phyloP scores from a whole-genome alignment of 495 filamentous ascomycete genomes.

The Hypoxylon lienhwacheense region DNA sequence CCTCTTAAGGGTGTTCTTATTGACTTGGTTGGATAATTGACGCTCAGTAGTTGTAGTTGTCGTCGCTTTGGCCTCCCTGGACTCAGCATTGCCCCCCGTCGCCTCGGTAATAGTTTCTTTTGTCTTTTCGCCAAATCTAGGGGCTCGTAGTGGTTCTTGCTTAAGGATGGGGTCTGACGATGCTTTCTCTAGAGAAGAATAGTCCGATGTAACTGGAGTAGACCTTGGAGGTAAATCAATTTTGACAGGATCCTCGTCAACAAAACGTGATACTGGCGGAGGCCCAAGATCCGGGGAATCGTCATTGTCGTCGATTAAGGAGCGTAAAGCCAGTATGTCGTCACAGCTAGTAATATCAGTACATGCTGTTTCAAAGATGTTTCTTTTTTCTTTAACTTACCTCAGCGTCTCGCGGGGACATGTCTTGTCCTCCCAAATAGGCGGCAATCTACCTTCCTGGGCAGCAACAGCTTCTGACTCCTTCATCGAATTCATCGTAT shows the following conservation, averaged over 20 bases:
- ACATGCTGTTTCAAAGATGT: background rate
- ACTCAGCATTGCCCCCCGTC: slow-evolving; percentile 4
- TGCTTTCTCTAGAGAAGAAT: slow-evolving; percentile 22
- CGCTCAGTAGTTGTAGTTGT: slow-evolving; percentile 7
- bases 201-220: slow-evolving; percentile 18
- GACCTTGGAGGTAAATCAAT: slow-evolving; percentile 45
- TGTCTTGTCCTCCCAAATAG: slow-evolving; percentile 80
- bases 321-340: slow-evolving; percentile 53
- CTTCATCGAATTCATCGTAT: slow-evolving; percentile 46
- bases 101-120: slow-evolving; percentile 11
- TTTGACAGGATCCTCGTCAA: slow-evolving; percentile 64
- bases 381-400: slow-evolving; percentile 50
- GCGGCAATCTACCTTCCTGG: slow-evolving; percentile 70
- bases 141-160: slow-evolving; percentile 18
- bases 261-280: slow-evolving; percentile 64
- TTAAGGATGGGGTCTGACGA: slow-evolving; percentile 15
- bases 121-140: slow-evolving; percentile 19
- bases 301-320: slow-evolving; percentile 49
- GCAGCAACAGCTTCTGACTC: slow-evolving; percentile 57
- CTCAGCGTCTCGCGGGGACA: slow-evolving; percentile 74
- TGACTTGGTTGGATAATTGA: slow-evolving; percentile 11
- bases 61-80: slow-evolving; percentile 36
- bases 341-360: slow-evolving; percentile 44
- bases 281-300: slow-evolving; percentile 70
- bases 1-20: slow-evolving; percentile 37